These are phyloP conservation scores for Gaeumannomyces sp. DNA, from an alignment of 2,329 filamentous ascomycete genomes.

Conservation along the genomic window DNA sequence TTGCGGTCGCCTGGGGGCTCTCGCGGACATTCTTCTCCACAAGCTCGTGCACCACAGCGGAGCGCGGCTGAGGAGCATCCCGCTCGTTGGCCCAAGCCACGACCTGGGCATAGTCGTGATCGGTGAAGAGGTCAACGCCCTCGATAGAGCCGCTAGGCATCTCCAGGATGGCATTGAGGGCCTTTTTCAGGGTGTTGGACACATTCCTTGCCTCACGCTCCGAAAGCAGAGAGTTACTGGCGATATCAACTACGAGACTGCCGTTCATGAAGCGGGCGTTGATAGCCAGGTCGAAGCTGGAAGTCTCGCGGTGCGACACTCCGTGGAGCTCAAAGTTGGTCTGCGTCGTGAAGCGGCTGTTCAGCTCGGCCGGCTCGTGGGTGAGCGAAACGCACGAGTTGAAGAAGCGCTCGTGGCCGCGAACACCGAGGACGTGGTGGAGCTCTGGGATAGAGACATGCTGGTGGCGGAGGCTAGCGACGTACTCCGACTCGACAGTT, in stretches of 20 bases:
- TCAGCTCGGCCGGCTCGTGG: constrained; percentile 30
- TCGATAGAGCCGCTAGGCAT: constrained; percentile 34
- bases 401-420: constrained; percentile 36
- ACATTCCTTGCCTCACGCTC: constrained; percentile 40
- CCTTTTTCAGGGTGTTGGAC: constrained; percentile 45
- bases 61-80: constrained; percentile 31
- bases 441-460: constrained; percentile 39
- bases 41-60: constrained; percentile 37
- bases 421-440: constrained; percentile 38
- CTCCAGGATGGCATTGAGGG: constrained; percentile 40
- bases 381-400: constrained; percentile 46
- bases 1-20: constrained; percentile 33
- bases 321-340: constrained; percentile 26
- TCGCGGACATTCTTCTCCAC: constrained; percentile 33
- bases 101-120: constrained; percentile 49
- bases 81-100: constrained; percentile 43
- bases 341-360: constrained; percentile 25
- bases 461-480: constrained; percentile 32
- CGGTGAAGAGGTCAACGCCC: constrained; percentile 47
- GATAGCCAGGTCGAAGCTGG: constrained; percentile 41
- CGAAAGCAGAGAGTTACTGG: constrained; percentile 35
- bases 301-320: constrained; percentile 34
- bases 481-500: constrained; percentile 26
- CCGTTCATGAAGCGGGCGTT: constrained; percentile 36
- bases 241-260: constrained; percentile 37